These are phyloP conservation scores for Tricholoma hemisulphureum DNA, from an alignment of 768 basidiomycete species.

Conservation along the genomic window DNA sequence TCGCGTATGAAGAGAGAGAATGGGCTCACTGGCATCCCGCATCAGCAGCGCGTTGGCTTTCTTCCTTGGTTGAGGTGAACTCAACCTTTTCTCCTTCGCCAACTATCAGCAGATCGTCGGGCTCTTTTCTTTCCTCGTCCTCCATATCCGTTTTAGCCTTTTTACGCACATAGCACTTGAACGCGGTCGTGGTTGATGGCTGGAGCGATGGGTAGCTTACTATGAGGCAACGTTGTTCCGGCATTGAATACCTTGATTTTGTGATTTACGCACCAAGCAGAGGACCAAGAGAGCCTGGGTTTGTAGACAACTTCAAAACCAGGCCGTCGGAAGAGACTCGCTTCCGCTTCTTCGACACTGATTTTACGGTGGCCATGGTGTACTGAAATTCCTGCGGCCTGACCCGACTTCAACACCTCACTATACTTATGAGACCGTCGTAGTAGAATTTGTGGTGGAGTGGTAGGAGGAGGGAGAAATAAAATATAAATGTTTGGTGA, in stretches of 20 bases:
- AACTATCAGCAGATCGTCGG: constrained; percentile 52
- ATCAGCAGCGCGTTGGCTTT: constrained; percentile 46
- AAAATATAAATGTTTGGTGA: constrained; percentile 10
- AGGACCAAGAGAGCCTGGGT: constrained; percentile 32
- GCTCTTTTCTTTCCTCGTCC: constrained; percentile 17
- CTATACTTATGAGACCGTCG: background rate
- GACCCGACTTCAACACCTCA: background rate
- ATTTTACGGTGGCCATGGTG: constrained; percentile 36
- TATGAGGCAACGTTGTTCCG: constrained; percentile 19
- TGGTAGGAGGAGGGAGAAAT: constrained; percentile 8
- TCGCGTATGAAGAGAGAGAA: background rate
- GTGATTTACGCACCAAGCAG: constrained; percentile 33
- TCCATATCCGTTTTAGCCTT: constrained; percentile 31
- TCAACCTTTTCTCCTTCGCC: constrained; percentile 87
- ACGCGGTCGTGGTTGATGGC: constrained; percentile 56
- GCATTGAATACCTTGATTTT: background rate
- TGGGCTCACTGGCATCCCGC: constrained; percentile 66
- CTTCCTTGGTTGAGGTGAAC: constrained; percentile 66
- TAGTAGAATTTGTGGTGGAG: constrained; percentile 11
- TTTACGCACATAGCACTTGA: constrained; percentile 57
- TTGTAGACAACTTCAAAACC: constrained; percentile 30
- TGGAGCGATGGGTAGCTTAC: constrained; percentile 66
- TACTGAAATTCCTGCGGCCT: constrained; percentile 15
- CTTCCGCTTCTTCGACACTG: constrained; percentile 39
- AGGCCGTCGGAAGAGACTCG: constrained; percentile 19